A percentile compares a stretch with the other conserved stretches of the same genome.
Conservation (phyloP, 352 stramenopile genomes). For the Globisporangium camurandrum region DNA sequence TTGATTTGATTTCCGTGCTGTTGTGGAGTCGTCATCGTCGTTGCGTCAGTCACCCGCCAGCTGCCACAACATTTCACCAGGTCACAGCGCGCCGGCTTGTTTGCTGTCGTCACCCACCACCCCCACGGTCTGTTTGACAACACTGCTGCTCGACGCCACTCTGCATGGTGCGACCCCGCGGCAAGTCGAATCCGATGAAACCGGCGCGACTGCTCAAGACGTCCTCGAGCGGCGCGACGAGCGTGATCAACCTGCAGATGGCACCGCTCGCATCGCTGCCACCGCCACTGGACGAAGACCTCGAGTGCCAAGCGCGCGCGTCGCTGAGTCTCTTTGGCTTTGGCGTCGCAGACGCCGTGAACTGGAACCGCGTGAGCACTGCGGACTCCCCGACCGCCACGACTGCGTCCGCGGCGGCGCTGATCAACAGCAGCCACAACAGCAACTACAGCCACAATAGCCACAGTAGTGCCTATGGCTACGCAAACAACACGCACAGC, state of each 20-base stretch:
- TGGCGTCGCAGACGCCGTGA: conserved; percentile 41
- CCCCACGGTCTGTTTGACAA: neutral
- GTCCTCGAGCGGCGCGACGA: conserved; percentile 7
- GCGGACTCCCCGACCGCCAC: conserved; percentile 3
- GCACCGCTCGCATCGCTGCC: conserved; percentile 23
- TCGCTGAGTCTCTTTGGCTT: conserved; percentile 71
- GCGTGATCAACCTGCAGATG: conserved; percentile 29
- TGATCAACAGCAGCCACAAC: neutral
- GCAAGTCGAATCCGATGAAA: conserved; percentile 26
- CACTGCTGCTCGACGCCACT: neutral
- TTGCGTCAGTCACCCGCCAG: too few relatives aligned
- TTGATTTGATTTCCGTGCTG: too few relatives aligned
- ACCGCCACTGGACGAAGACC: conserved; percentile 36
- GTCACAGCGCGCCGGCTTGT: neutral
- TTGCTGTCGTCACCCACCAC: neutral
- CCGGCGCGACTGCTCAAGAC: conserved; percentile 11
- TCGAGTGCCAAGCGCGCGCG: conserved; percentile 52
- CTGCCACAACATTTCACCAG: too few relatives aligned
- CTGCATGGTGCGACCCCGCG: conserved; percentile 20
- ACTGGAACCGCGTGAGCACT: conserved; percentile 44
- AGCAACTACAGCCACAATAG: neutral
- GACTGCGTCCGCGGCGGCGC: neutral
- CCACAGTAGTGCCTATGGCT: neutral
- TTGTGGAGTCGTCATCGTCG: too few relatives aligned
- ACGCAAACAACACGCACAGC: neutral